These are phyloP conservation scores for Beverwykella pulmonaria DNA, from an alignment of 495 filamentous ascomycete species.

Conservation along the genomic window DNA sequence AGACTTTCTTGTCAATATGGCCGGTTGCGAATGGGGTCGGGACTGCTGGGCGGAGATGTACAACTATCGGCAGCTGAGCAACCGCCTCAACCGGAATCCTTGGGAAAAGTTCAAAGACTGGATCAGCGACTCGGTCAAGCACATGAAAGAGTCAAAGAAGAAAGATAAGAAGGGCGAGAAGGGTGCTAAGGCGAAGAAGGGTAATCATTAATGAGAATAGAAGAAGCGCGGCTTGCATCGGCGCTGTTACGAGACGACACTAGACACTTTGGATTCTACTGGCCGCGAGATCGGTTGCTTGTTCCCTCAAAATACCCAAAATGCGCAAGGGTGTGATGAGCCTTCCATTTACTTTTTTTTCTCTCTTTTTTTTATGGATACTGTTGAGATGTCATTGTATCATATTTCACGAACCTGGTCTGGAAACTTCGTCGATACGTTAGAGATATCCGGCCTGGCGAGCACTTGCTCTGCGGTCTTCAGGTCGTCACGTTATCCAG, in stretches of 20 bases:
- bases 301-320: constrained; percentile 15
- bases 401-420: constrained; percentile 5
- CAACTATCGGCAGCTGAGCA: constrained; percentile 84
- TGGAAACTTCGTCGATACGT: neutral
- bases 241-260: constrained; percentile 1
- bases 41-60: constrained; percentile 99
- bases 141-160: constrained; percentile 30
- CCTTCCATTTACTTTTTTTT: constrained; percentile 3
- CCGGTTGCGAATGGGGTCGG: constrained; percentile 91
- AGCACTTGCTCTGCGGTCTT: too few species aligned
- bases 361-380: too few species aligned
- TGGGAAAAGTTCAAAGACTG: constrained; percentile 68
- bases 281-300: constrained; percentile 6
- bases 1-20: constrained; percentile 99
- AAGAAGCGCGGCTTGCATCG: constrained; percentile 5
- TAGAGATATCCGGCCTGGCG: neutral
- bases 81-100: constrained; percentile 75
- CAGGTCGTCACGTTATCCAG: too few species aligned
- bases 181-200: constrained; percentile 28
- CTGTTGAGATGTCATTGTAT: constrained; percentile 11
- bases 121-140: constrained; percentile 41
- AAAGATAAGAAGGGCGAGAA: constrained; percentile 27
- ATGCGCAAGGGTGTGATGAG: constrained; percentile 13
- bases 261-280: constrained; percentile 6
- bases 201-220: constrained; percentile 30